Conservation (phyloP, 2,329 filamentous ascomycete genomes). For the Coniochaeta sp. region DNA sequence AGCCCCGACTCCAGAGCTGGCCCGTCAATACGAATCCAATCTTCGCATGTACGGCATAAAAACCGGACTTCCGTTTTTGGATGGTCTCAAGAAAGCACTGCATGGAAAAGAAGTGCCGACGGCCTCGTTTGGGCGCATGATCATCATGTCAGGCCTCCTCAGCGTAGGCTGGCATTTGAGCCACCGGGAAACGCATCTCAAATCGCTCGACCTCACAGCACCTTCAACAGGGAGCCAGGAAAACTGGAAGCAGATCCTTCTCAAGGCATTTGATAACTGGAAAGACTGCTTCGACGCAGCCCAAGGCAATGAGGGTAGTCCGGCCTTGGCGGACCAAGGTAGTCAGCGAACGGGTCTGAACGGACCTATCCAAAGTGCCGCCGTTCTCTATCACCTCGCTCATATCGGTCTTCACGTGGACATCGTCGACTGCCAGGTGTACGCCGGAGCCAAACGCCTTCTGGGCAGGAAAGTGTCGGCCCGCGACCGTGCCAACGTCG, state of each 20-base stretch:
- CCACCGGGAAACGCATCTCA: conserved; percentile 77
- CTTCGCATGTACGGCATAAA: conserved; percentile 73
- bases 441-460: conserved; percentile 68
- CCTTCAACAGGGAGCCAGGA: conserved; percentile 55
- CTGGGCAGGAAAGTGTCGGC: conserved; percentile 72
- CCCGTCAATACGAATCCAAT: conserved; percentile 68
- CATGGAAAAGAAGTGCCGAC: conserved; percentile 76
- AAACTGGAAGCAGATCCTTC: conserved; percentile 70
- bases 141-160: conserved; percentile 84
- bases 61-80: conserved; percentile 65
- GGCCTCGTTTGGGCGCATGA: conserved; percentile 81
- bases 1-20: conserved; percentile 68
- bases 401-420: conserved; percentile 87
- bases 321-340: conserved; percentile 21
- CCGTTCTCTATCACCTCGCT: conserved; percentile 76
- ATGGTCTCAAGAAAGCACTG: conserved; percentile 75
- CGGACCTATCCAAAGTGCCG: conserved; percentile 67
- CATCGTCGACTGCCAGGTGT: conserved; percentile 84
- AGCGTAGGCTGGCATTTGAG: conserved; percentile 90
- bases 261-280: conserved; percentile 80
- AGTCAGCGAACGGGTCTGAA: conserved; percentile 46
- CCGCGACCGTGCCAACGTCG: conserved; percentile 65
- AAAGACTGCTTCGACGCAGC: conserved; percentile 74
- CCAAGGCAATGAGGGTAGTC: conserved; percentile 32
- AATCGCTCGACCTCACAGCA: conserved; percentile 63